Evolutionary conservation across 768 basidiomycete species (phyloP).

Genomic region (Gelatoporia subvermispora): DNA sequence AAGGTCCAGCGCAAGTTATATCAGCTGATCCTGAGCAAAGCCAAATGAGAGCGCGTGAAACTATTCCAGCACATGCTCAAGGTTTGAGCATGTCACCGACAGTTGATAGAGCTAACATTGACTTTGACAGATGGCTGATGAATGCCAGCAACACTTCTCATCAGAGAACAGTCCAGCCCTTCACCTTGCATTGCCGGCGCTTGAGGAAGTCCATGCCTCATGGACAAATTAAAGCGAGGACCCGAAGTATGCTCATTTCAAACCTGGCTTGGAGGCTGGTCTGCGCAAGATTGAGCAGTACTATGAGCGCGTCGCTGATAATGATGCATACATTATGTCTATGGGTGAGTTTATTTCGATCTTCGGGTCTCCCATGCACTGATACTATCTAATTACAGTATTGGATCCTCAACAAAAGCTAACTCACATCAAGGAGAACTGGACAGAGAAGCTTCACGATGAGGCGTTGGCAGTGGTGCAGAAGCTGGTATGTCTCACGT

Average conservation of each 20-base stretch:
- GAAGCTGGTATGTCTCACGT: slow-evolving; percentile 10
- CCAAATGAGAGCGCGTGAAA: no score
- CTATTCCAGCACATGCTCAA: slow-evolving; percentile 16
- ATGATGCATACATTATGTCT: slow-evolving; percentile 32
- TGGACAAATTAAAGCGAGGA: not conserved
- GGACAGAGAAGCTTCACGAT: slow-evolving; percentile 4
- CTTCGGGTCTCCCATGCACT: not conserved
- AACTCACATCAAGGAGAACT: slow-evolving; percentile 15
- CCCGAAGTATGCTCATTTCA: slow-evolving; percentile 19
- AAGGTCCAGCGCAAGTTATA: slow-evolving; percentile 13
- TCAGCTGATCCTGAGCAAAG: slow-evolving; percentile 11
- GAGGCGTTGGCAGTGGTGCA: slow-evolving; percentile 1
- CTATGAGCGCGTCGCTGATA: slow-evolving; percentile 29
- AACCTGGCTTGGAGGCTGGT: slow-evolving; percentile 20
- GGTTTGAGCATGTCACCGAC: slow-evolving; percentile 6
- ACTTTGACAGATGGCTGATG: slow-evolving; percentile 24
- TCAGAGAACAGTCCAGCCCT: slow-evolving; percentile 26
- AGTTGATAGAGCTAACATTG: not conserved
- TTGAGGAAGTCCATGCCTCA: no score
- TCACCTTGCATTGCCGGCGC: slow-evolving; percentile 21
- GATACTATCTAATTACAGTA: slow-evolving; percentile 8
- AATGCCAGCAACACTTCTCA: slow-evolving; percentile 30
- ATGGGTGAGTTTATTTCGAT: slow-evolving; percentile 1
- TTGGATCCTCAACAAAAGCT: slow-evolving; percentile 13
- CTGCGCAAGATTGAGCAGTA: slow-evolving; percentile 29